Base-by-base conservation (phyloP, 2,329 filamentous ascomycete genomes). In the Penicillium sclerotiorum region DNA sequence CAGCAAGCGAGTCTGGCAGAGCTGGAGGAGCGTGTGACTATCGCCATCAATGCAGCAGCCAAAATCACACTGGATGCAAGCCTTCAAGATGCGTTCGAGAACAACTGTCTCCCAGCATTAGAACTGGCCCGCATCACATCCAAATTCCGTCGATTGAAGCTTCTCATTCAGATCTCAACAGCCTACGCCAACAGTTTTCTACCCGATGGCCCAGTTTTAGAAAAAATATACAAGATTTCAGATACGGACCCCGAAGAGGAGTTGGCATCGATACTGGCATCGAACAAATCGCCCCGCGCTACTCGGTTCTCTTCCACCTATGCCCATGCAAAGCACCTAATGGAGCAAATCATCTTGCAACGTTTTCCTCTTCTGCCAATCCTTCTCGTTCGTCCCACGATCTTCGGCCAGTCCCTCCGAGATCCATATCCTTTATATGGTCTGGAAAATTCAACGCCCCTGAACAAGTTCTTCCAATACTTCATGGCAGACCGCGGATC, bases 1-100 rank as follows among this genome's bases (percentile, higher is more conserved):
- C 43, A 61, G 4, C 7, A 45, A 5, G 25, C 21, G 1, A 38
- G 46, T 11, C 30, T 68, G 15, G 30, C 55, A 13, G 38, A 48
- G 15, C 45, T 69, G 12, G 57, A 55, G 8, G 50, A 59, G n/a
- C 51, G 67, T 47, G 62, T 69, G n/a, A 69, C 66, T 1, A 47
- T 67, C 8, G 60, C 63, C 3, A 69, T 69, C 8, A 65, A 69
- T 27, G 53, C 66, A 1, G 66, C 66, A 8, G 66, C 66, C n/a
- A 67, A 59, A 13, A 69, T 69, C 45, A 57, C 58, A 1, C 58
- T 69, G 3, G 62, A 65, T 23, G 59, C 63, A 6, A 53, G 50
- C 36, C 54, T 68, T 8, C 40, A 52, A 1, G 63, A 67, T 17
- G 58, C 66, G 5, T 49, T 68, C 12, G 58, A 66, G 40, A 63